Base-by-base conservation (phyloP, 306 rosid genomes). In the Calophaca sinica region DNA sequence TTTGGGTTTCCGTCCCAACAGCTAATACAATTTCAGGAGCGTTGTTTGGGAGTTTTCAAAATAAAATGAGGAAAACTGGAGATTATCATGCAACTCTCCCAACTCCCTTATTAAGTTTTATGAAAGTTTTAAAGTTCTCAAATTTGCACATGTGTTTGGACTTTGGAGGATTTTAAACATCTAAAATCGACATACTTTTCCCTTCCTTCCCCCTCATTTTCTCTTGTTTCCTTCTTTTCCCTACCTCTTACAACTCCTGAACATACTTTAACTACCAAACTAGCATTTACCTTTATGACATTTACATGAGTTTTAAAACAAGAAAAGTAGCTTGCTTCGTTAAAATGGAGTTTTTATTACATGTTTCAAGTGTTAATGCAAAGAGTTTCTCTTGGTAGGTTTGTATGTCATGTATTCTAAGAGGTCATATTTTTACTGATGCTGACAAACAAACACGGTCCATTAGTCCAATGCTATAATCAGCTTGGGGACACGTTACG, bases 331-430 rank as follows among this genome's bases (percentile, higher is more conserved):
- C 57, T 38, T 29, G 66, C 71, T 38, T 70, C 50, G 35, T 31
- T 52, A 62, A 80, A 48, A 51, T 80, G 73, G 65, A 44, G 39
- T 15, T 42, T 31, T 59, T 41, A 26, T 60, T 60, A 35, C 53
- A 60, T 65, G 4, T 50, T 31, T 80, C 35, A 5, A 3, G 70
- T 80, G 9, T 1, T 20, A 0, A 20, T 20, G 26, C 52, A 64
- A 38, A 26, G 11, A 52, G 9, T 29, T 29, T 64, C 12, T 31
- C 70, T 57, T 57, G 65, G 33, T 68, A 20, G 69, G 69, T 42
- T 20, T 20, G 26, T 20, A 20, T 20, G 26, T 1, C 26, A 20
- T 20, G 1, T 1, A 20, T 20, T 20, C 26, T 20, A 20, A 20
- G 26, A 20, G 26, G 26, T 73, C 20, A 10, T 28, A 46, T 35